These are phyloP conservation scores for Didymella glomerata DNA, from an alignment of 2,329 filamentous ascomycete genomes.

Conservation along the genomic window DNA sequence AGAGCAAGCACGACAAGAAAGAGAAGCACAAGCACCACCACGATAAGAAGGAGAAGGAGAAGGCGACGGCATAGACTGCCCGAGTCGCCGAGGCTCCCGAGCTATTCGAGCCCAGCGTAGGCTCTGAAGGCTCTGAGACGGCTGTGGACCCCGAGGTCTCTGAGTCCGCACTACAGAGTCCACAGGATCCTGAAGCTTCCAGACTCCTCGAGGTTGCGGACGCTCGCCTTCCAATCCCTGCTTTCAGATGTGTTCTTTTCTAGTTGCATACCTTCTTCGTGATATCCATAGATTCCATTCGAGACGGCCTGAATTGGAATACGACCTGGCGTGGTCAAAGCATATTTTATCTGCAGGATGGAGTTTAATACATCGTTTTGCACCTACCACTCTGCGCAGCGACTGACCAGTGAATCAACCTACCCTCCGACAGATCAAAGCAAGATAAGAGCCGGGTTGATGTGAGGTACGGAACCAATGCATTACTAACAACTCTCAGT, in stretches of 20 bases:
- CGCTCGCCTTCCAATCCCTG: background rate
- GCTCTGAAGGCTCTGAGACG: background rate
- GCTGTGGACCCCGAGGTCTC: background rate
- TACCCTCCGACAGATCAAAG: background rate
- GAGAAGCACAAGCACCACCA: conserved; percentile 29
- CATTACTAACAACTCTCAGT: conserved; percentile 8
- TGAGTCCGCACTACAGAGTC: background rate
- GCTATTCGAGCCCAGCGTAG: no score
- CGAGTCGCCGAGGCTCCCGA: background rate
- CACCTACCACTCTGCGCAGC: background rate
- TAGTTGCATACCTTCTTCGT: conserved; percentile 26
- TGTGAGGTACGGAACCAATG: background rate
- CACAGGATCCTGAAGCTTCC: background rate
- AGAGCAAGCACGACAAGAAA: conserved; percentile 72
- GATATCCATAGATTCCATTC: conserved; percentile 44
- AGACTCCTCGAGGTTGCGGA: background rate
- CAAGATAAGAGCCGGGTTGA: background rate
- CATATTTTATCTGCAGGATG: background rate
- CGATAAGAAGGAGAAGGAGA: conserved; percentile 52
- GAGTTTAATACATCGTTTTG: background rate
- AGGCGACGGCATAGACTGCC: conserved; percentile 26
- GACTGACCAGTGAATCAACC: background rate
- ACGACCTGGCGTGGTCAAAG: background rate
- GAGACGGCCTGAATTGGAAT: conserved; percentile 16
- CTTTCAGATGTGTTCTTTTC: conserved; percentile 12